phyloP scores from a whole-genome alignment of 208 protist genomes.

The Leishmania amazonensis region DNA sequence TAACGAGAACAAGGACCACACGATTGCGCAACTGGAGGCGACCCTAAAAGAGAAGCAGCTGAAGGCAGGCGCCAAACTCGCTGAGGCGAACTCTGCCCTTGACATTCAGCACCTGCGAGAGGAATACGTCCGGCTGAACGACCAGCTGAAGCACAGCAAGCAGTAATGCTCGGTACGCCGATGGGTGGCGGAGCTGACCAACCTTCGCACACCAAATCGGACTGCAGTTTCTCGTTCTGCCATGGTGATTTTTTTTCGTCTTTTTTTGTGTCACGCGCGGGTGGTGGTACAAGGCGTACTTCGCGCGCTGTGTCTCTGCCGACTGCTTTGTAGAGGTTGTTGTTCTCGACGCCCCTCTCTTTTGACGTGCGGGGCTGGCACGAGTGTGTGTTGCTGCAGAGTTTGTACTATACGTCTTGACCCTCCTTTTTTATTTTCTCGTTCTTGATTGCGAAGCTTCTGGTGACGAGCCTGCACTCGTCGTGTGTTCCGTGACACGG shows the following conservation, averaged over 20 bases:
- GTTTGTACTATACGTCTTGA: constrained; percentile 3
- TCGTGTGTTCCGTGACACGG: background rate
- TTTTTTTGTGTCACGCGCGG: background rate
- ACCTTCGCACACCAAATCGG: background rate
- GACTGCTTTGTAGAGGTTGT: background rate
- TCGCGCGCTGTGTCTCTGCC: background rate
- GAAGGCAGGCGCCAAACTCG: background rate
- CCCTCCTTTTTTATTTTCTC: background rate
- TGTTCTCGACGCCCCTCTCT: background rate
- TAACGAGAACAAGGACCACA: constrained; percentile 53
- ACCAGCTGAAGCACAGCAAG: constrained; percentile 53
- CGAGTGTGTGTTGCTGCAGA: background rate
- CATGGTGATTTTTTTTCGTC: background rate
- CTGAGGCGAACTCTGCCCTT: constrained; percentile 13
- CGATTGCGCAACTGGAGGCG: constrained; percentile 56
- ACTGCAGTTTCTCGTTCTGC: constrained; percentile 2
- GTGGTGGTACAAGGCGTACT: background rate
- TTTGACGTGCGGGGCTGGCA: background rate
- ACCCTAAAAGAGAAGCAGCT: constrained; percentile 33
- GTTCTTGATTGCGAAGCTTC: background rate
- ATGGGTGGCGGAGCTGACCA: background rate
- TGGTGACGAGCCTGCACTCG: background rate
- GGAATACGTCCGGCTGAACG: constrained; percentile 77
- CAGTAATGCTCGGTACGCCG: constrained; percentile 10
- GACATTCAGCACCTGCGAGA: constrained; percentile 63